Percentiles rank a stretch among this genome's conserved stretches.
Evolutionary conservation across 768 basidiomycete species (phyloP).

Genomic region (Boletus sp.): DNA sequence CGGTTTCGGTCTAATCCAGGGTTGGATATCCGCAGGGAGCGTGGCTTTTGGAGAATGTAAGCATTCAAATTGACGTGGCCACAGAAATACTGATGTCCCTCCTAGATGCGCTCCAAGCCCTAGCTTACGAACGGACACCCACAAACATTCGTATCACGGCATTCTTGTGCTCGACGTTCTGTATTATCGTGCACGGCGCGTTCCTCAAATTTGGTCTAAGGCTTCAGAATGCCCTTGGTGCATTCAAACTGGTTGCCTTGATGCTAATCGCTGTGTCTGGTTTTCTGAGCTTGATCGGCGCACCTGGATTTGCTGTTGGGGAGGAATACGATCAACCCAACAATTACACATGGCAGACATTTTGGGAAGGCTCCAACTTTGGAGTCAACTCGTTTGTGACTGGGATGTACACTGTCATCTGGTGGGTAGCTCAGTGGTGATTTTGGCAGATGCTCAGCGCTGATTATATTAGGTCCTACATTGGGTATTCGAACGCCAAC

Average conservation of each 20-base stretch:
- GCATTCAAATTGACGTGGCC: neutral
- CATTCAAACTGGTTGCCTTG: conserved; percentile 60
- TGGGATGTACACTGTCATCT: conserved; percentile 69
- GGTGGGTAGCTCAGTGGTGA: conserved; percentile 37
- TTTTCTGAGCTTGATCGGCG: conserved; percentile 46
- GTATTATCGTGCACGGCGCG: conserved; percentile 56
- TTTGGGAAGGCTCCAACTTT: conserved; percentile 63
- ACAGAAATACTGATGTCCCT: neutral
- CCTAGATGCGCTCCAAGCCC: conserved; percentile 59
- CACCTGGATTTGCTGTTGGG: conserved; percentile 49
- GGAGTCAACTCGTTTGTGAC: conserved; percentile 60
- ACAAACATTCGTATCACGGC: conserved; percentile 53
- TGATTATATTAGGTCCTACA: conserved; percentile 52
- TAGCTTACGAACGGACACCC: conserved; percentile 44
- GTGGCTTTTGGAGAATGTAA: conserved; percentile 76
- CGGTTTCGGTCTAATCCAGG: conserved; percentile 35
- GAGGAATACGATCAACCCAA: conserved; percentile 51
- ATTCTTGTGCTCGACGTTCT: conserved; percentile 53
- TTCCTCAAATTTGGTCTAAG: conserved; percentile 54
- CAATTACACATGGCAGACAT: conserved; percentile 56
- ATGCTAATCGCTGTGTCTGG: conserved; percentile 52
- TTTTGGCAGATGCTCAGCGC: neutral
- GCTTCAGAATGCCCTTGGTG: conserved; percentile 62
- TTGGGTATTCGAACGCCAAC: conserved; percentile 74
- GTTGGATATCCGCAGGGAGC: conserved; percentile 55